phyloP scores from a whole-genome alignment of 371 early-diverging fungal genomes.

The Mucor velutinosus region DNA sequence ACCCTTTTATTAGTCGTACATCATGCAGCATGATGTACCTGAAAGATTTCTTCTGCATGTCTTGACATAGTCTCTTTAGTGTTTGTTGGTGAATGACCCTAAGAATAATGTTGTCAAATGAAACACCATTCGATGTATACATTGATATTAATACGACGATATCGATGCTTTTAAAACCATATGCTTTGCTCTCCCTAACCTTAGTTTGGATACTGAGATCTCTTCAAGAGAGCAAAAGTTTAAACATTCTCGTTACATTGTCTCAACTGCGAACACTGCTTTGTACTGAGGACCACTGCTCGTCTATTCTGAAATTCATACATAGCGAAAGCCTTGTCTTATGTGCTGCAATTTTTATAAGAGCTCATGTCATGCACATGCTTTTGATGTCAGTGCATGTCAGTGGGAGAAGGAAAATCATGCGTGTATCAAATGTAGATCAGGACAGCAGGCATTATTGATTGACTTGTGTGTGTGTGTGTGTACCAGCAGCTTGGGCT shows the following conservation, averaged over 20 bases:
- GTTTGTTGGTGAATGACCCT: background rate
- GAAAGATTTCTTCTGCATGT: background rate
- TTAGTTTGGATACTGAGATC: background rate
- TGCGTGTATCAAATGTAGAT: too few relatives aligned
- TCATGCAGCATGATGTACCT: background rate
- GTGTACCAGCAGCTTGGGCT: background rate
- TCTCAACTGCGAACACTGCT: background rate
- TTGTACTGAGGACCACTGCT: background rate
- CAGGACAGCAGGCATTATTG: too few relatives aligned
- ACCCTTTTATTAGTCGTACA: background rate
- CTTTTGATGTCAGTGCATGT: background rate
- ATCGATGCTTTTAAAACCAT: background rate
- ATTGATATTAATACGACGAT: background rate
- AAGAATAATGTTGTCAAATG: background rate
- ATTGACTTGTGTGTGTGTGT: too few relatives aligned
- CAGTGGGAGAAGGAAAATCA: too few relatives aligned
- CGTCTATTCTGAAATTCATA: background rate
- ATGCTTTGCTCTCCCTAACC: background rate
- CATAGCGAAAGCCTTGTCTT: background rate
- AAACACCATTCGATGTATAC: background rate
- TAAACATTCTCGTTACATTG: background rate
- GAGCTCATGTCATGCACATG: background rate
- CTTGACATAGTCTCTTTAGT: background rate
- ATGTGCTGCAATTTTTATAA: background rate
- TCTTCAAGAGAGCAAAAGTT: background rate